Evolutionary conservation across 176 grass and related monocot species (phyloP).

Genomic region (Aegilops sharonensis): DNA sequence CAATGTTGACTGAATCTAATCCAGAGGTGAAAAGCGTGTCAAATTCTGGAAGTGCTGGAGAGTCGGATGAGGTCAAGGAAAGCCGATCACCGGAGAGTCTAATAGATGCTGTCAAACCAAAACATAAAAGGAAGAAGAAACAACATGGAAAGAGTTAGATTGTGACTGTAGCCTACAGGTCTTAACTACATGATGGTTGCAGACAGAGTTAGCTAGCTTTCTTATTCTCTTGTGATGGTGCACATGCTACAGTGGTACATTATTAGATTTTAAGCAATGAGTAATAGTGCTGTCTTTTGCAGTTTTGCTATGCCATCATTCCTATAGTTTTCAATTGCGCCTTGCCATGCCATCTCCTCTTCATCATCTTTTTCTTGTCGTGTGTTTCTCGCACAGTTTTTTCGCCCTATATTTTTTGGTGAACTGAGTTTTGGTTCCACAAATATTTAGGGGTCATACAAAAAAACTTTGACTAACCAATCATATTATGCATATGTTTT

Average conservation of each 20-base stretch:
- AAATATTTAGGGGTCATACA: too few relatives aligned
- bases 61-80: slow-evolving; percentile 44
- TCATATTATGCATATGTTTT: too few relatives aligned
- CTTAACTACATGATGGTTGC: slow-evolving; percentile 7
- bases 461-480: too few relatives aligned
- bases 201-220: background rate
- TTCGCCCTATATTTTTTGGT: too few relatives aligned
- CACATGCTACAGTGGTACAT: background rate
- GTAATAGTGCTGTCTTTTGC: background rate
- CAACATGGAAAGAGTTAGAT: slow-evolving; percentile 32
- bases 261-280: background rate
- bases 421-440: too few relatives aligned
- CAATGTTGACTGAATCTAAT: slow-evolving; percentile 40
- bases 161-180: slow-evolving; percentile 10
- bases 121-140: slow-evolving; percentile 72
- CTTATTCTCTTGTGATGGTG: slow-evolving; percentile 28
- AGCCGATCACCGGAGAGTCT: slow-evolving; percentile 62
- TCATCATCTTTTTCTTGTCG: too few relatives aligned
- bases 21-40: slow-evolving; percentile 18
- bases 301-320: background rate
- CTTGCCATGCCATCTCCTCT: background rate
- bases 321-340: background rate
- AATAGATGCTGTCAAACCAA: slow-evolving; percentile 84
- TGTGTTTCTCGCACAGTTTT: too few relatives aligned
- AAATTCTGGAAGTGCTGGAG: slow-evolving; percentile 33